phyloP scores from a whole-genome alignment of 1,139 yeast genomes.

The Taiozyma sp. region DNA sequence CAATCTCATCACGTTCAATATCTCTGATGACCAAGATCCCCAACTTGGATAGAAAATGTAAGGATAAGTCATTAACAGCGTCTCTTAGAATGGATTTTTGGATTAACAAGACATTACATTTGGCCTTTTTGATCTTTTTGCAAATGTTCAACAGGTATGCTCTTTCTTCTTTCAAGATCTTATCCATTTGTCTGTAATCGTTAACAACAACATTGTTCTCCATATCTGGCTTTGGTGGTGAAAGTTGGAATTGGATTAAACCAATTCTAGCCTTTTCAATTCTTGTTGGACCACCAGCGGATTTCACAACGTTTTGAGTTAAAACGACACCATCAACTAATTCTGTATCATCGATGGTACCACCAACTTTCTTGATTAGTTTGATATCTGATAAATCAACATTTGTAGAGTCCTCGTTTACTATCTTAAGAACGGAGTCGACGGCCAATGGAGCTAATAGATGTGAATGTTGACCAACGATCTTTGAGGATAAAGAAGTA shows the following conservation, averaged over 20 bases:
- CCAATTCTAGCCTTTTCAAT: constrained; percentile 93
- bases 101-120: constrained; percentile 88
- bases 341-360: constrained; percentile 95
- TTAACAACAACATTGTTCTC: constrained; percentile 96
- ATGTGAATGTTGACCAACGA: constrained; percentile 86
- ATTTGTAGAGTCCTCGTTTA: constrained; percentile 51
- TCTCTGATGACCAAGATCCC: constrained; percentile 94
- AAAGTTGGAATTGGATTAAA: constrained; percentile 88
- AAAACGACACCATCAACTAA: constrained; percentile 89
- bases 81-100: constrained; percentile 95
- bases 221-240: constrained; percentile 99
- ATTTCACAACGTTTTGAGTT: constrained; percentile 82
- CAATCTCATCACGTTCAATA: constrained; percentile 94
- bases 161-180: constrained; percentile 94
- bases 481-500: constrained; percentile 89
- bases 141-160: constrained; percentile 91
- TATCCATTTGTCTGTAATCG: constrained; percentile 99
- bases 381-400: constrained; percentile 89
- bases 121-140: constrained; percentile 93
- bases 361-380: constrained; percentile 89
- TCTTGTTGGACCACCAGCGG: constrained; percentile 95
- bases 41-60: constrained; percentile 88
- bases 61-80: constrained; percentile 94
- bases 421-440: constrained; percentile 81
- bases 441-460: constrained; percentile 91